Evolutionary conservation across 345 rosid genomes (phyloP).

Genomic region (Populus davidiana): DNA sequence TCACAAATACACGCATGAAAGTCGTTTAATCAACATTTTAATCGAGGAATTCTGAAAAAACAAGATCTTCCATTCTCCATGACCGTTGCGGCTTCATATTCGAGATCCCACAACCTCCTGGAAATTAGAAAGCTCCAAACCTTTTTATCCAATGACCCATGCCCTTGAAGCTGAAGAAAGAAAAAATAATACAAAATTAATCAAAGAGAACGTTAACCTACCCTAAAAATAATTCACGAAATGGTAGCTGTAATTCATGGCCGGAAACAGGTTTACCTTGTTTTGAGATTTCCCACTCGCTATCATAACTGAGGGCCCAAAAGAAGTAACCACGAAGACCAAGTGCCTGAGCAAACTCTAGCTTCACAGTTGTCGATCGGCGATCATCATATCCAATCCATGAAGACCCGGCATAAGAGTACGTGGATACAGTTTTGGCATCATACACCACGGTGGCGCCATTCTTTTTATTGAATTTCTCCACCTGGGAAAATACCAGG

Average conservation of each 20-base stretch:
- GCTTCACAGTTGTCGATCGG: constrained; percentile 45
- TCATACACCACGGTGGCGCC: constrained; percentile 39
- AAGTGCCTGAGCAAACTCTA: constrained; percentile 41
- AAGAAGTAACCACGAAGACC: constrained; percentile 67
- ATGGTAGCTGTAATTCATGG: not conserved
- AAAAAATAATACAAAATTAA: not conserved
- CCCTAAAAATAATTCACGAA: not conserved
- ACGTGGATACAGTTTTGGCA: constrained; percentile 35
- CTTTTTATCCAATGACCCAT: not conserved
- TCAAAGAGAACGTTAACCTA: not conserved
- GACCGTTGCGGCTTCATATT: no score
- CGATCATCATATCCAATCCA: constrained; percentile 56
- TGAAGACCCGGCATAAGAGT: constrained; percentile 34
- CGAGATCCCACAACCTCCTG: no score
- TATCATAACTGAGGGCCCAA: constrained; percentile 63
- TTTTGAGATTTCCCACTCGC: constrained; percentile 43
- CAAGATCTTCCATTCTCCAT: no score
- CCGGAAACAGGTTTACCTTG: constrained; percentile 30
- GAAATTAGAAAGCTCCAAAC: not conserved
- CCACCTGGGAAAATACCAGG: constrained; percentile 17
- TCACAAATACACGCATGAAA: no score
- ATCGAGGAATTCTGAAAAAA: no score
- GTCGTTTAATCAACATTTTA: no score
- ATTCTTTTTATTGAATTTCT: constrained; percentile 31
- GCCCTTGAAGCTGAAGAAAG: constrained; percentile 11